phyloP scores from a whole-genome alignment of 768 basidiomycete genomes.

The Tremella fuciformis region DNA sequence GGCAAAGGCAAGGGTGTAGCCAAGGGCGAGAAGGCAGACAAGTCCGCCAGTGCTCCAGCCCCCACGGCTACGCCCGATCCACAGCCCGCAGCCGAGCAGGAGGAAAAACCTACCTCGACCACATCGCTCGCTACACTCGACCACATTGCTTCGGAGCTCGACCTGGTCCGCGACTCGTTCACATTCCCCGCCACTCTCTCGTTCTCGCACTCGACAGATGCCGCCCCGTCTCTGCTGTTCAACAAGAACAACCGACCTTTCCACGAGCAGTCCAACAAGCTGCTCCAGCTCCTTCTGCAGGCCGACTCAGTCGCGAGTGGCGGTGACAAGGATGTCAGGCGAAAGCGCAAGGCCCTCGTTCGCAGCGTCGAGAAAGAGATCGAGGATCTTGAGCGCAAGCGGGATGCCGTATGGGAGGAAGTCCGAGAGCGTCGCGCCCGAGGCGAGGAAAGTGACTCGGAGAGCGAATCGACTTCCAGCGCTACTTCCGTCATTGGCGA shows the following conservation, averaged over 20 bases:
- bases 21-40: slow-evolving; percentile 30
- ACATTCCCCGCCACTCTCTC: slow-evolving; percentile 34
- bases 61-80: slow-evolving; percentile 13
- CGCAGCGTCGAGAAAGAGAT: slow-evolving; percentile 64
- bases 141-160: slow-evolving; percentile 31
- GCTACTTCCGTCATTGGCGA: slow-evolving; percentile 21
- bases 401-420: slow-evolving; percentile 36
- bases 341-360: slow-evolving; percentile 59
- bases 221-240: slow-evolving; percentile 57
- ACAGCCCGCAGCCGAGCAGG: slow-evolving; percentile 10
- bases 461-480: slow-evolving; percentile 9
- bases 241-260: slow-evolving; percentile 62
- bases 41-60: slow-evolving; percentile 9
- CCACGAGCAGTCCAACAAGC: slow-evolving; percentile 63
- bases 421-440: slow-evolving; percentile 27
- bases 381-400: slow-evolving; percentile 47
- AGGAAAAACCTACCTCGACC: slow-evolving; percentile 12
- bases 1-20: slow-evolving; percentile 44
- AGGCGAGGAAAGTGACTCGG: slow-evolving; percentile 30
- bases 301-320: slow-evolving; percentile 69
- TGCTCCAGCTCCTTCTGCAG: slow-evolving; percentile 63
- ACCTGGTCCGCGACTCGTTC: slow-evolving; percentile 24
- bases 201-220: slow-evolving; percentile 26
- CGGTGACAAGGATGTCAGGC: slow-evolving; percentile 60
- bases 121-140: slow-evolving; percentile 26